Evolutionary conservation across 371 early-diverging fungal genomes (phyloP), one percentile per base, ranked within the genome.

Genomic region (Mucor circinelloides): DNA sequence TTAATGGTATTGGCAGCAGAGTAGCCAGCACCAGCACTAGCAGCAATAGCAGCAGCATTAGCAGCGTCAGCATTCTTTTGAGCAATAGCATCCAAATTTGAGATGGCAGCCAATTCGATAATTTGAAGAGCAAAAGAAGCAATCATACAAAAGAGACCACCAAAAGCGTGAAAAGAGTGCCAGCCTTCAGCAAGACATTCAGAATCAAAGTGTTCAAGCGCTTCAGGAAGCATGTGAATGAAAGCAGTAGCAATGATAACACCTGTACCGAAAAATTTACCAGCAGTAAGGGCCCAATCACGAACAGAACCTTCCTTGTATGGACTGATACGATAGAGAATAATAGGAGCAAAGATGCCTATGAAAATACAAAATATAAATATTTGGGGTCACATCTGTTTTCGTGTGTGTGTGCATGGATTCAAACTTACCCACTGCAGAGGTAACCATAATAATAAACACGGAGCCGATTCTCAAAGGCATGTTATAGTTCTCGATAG

Each of bases 191-290:
- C 46, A 7, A 80, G 34, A 68, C 82, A 81, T 15, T 77, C 74
- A 27, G 74, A 73, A 4, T 66, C 58, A 52, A 81, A 75, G 19
- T 67, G 71, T 7, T 71, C 70, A 25, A 77, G 68, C 1, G 77
- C 71, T 36, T 77, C 77, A 23, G 76, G 79, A 27, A 81, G 71
- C 85, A 91, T 86, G 71, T 94, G 94, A 68, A 94, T 84, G 58
- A 93, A 90, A 23, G 89, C 93, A 6, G 93, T 93, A 9, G 92
- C 84, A 58, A 93, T 75, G 38, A 94, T 91, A 8, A 94, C 88
- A 58, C 94, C 94, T 1, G 90, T 89, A 32, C 94, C 93, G 66
- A 94, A 75, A 27, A 75, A 75, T 64, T 75, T 75, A 60, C 76
- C 76, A 50, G 67, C 56, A 9, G 73, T 69, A 9, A 75, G 31